Conservation (phyloP, 75 land plant species). For the Cunninghamia lanceolata region DNA sequence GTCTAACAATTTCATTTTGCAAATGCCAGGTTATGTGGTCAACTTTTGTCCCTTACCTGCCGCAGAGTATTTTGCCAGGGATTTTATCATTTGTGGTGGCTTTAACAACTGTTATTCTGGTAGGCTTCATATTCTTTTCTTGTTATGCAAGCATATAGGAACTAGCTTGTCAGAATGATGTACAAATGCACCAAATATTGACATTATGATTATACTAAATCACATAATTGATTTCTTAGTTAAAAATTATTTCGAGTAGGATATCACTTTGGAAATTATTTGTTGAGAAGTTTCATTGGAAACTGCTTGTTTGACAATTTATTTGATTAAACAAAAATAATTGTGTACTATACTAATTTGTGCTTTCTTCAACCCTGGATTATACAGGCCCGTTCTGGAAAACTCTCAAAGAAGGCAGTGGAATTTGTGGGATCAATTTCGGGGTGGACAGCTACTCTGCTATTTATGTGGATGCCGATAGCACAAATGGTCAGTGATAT, state of each 20-base stretch:
- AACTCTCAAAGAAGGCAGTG: slow-evolving; percentile 47
- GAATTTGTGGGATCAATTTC: slow-evolving; percentile 58
- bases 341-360: neutral
- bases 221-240: neutral
- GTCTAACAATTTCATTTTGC: neutral
- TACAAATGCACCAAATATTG: neutral
- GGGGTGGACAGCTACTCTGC: slow-evolving; percentile 95
- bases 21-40: slow-evolving; percentile 91
- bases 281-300: neutral
- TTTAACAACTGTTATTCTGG: slow-evolving; percentile 61
- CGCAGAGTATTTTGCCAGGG: slow-evolving; percentile 75
- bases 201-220: neutral
- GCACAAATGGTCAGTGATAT: slow-evolving; percentile 66
- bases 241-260: neutral
- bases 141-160: neutral
- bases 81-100: slow-evolving; percentile 36
- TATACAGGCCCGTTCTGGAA: slow-evolving; percentile 68
- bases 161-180: neutral
- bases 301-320: neutral
- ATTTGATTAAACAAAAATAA: neutral
- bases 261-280: neutral
- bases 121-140: slow-evolving; percentile 19
- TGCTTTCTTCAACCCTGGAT: neutral
- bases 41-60: slow-evolving; percentile 78
- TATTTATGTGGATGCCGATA: slow-evolving; percentile 96